These are phyloP conservation scores for Penicillium sp. DNA, from an alignment of 2,329 filamentous ascomycete genomes.

Conservation along the genomic window DNA sequence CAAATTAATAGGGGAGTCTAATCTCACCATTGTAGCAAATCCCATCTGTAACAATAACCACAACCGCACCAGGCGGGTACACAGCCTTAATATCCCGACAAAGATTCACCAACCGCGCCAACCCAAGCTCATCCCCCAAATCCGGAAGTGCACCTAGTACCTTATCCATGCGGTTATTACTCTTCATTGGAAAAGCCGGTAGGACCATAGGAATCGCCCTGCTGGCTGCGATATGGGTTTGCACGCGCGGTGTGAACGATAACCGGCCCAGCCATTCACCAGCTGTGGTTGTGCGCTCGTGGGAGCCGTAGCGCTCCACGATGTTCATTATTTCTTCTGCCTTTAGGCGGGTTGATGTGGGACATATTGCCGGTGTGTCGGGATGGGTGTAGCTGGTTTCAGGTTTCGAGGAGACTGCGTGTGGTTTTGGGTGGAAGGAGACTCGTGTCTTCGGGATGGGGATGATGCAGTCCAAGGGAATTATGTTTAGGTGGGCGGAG, in stretches of 20 bases:
- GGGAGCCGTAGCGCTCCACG: slow-evolving; percentile 3
- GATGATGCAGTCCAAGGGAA: neutral
- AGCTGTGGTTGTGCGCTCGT: neutral
- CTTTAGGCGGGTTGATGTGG: neutral
- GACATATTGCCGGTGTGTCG: neutral
- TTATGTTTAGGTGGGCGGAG: neutral
- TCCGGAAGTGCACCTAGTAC: slow-evolving; percentile 1
- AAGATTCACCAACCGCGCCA: slow-evolving; percentile 6
- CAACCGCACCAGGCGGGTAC: slow-evolving; percentile 6
- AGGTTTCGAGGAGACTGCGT: neutral
- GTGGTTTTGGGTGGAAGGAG: neutral
- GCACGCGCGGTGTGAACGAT: slow-evolving; percentile 4
- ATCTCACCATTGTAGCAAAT: slow-evolving; percentile 9
- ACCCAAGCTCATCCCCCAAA: slow-evolving; percentile 7
- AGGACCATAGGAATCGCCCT: slow-evolving; percentile 6
- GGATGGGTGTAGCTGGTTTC: neutral
- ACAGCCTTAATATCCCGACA: slow-evolving; percentile 7
- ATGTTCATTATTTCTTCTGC: slow-evolving; percentile 4
- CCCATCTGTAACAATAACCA: slow-evolving; percentile 8
- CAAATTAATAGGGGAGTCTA: neutral
- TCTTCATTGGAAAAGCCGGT: slow-evolving; percentile 11
- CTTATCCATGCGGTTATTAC: slow-evolving; percentile 9
- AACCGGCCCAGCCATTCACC: slow-evolving; percentile 9
- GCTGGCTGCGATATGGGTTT: slow-evolving; percentile 2
- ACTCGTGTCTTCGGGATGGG: neutral